Conservation (phyloP, 2,329 filamentous ascomycete species). For the Hymenoscyphus fructigenus region DNA sequence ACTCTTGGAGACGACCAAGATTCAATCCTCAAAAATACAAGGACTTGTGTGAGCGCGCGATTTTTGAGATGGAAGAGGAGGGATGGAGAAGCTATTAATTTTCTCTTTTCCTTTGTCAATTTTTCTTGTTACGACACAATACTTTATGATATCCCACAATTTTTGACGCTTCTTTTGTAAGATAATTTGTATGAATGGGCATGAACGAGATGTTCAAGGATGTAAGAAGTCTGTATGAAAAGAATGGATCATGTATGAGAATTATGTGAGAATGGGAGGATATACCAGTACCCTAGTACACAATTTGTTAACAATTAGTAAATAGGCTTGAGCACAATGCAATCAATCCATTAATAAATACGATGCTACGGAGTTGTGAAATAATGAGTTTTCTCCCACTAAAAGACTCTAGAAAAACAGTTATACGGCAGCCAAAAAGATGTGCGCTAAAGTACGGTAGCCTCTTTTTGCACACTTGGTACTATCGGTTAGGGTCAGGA, state of each 20-base stretch:
- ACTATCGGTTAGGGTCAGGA: neutral
- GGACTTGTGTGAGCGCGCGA: slow-evolving; percentile 29
- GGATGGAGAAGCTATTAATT: slow-evolving; percentile 5
- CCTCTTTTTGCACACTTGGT: neutral
- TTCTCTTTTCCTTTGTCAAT: neutral
- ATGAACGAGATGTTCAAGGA: neutral
- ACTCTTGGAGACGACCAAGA: slow-evolving; percentile 27
- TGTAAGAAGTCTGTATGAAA: neutral
- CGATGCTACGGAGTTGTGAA: neutral
- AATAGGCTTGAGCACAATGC: neutral
- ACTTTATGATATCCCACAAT: neutral
- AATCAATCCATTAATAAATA: neutral
- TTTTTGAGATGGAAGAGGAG: slow-evolving; percentile 24
- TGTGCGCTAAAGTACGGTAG: neutral
- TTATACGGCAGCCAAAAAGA: neutral
- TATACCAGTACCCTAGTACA: neutral
- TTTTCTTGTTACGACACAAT: neutral
- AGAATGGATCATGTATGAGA: neutral
- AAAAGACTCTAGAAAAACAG: too few species aligned
- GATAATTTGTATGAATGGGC: neutral
- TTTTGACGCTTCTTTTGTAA: neutral
- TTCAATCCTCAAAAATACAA: slow-evolving; percentile 30
- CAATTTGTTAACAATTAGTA: neutral
- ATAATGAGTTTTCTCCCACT: neutral
- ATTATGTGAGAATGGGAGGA: neutral